Percentiles rank a stretch among this genome's conserved stretches.
These are phyloP conservation scores for Jatropha multifida DNA, from an alignment of 441 rosid genomes.

Conservation along the genomic window DNA sequence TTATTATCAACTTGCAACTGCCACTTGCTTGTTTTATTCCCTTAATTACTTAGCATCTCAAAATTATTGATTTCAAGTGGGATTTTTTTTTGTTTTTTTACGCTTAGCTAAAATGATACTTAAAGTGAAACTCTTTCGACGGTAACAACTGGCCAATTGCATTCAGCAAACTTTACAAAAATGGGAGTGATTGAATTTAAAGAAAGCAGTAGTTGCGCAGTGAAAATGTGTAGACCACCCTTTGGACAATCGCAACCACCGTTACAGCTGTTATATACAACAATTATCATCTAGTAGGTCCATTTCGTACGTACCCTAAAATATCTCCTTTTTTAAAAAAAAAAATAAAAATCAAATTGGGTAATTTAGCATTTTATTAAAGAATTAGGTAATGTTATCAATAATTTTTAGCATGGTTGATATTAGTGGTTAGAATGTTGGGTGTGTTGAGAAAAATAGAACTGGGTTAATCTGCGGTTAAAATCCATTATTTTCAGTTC, in stretches of 20 bases:
- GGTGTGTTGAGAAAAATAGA: too few species aligned
- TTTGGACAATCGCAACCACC: conserved; percentile 28
- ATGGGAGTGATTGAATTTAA: neutral
- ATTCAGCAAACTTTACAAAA: neutral
- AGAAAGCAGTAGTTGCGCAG: neutral
- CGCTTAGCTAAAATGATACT: too few species aligned
- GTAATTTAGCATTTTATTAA: too few species aligned
- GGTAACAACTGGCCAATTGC: too few species aligned
- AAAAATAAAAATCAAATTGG: too few species aligned
- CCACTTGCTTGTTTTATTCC: neutral
- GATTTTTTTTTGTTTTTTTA: neutral
- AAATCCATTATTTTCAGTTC: too few species aligned
- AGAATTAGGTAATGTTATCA: too few species aligned
- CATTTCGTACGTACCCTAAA: conserved; percentile 10
- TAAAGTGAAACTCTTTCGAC: too few species aligned
- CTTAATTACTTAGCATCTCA: neutral
- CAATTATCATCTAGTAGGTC: conserved; percentile 8
- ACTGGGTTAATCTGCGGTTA: too few species aligned
- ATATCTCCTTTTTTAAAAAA: neutral
- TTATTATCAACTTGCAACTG: neutral
- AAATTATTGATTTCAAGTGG: too few species aligned
- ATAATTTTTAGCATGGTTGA: too few species aligned
- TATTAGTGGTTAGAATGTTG: too few species aligned
- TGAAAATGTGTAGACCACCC: neutral
- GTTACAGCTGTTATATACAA: conserved; percentile 31